A percentile compares a stretch with the other conserved stretches of the same genome.
These are phyloP conservation scores for Neoconidiobolus thromboides DNA, from an alignment of 371 early-diverging fungal species.

Conservation along the genomic window DNA sequence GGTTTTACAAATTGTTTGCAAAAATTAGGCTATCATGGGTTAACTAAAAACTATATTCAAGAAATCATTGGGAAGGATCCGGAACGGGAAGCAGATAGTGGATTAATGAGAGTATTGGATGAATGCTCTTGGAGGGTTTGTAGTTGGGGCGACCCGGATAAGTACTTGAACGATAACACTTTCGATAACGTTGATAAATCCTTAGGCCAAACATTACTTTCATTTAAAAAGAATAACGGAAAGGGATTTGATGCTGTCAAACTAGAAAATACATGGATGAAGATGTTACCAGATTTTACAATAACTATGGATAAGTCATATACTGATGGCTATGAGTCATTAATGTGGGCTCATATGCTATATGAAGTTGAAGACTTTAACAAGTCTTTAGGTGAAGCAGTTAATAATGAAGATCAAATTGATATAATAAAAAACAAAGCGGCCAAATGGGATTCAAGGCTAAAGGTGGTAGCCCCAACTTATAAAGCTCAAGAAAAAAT, in stretches of 20 bases:
- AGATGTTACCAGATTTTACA: background rate
- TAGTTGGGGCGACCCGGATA: background rate
- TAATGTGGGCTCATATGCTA: background rate
- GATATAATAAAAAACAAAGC: too few relatives aligned
- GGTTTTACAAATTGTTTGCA: background rate
- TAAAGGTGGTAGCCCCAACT: too few relatives aligned
- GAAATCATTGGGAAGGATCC: background rate
- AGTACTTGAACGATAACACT: background rate
- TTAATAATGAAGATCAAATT: too few relatives aligned
- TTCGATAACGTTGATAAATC: background rate
- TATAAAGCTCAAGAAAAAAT: too few relatives aligned
- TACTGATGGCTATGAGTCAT: background rate
- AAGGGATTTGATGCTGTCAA: background rate
- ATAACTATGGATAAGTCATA: background rate
- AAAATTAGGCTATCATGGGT: background rate
- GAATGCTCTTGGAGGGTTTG: background rate
- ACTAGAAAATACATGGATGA: background rate
- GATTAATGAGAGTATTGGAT: background rate
- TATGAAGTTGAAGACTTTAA: background rate
- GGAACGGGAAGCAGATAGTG: background rate
- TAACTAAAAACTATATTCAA: background rate
- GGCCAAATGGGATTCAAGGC: too few relatives aligned
- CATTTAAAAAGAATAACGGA: background rate
- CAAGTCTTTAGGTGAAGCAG: background rate
- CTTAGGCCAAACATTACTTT: background rate